A percentile compares a stretch with the other conserved stretches of the same genome.
phyloP scores from a whole-genome alignment of 2,329 filamentous ascomycete species.

The Colletotrichum sp. region DNA sequence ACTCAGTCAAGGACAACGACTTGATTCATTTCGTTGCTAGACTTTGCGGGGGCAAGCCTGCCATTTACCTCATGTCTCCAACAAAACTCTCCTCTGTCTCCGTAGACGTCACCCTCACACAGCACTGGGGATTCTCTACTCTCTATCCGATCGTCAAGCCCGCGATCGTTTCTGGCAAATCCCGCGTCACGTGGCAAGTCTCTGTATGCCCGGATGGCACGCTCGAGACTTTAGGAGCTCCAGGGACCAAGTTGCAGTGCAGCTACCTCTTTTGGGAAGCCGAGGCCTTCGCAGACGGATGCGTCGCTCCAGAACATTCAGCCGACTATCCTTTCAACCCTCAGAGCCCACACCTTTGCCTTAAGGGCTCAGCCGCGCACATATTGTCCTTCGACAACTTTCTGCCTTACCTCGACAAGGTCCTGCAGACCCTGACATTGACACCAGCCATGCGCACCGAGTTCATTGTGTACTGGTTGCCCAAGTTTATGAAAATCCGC shows the following conservation, averaged over 20 bases:
- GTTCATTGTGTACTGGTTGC: slow-evolving; percentile 21
- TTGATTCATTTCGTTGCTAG: neutral
- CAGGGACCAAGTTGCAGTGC: neutral
- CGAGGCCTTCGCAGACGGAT: neutral
- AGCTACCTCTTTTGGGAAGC: slow-evolving; percentile 14
- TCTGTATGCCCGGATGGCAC: neutral
- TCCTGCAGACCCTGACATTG: slow-evolving; percentile 5
- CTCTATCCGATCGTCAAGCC: neutral
- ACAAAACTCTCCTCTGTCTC: neutral
- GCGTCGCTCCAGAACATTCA: neutral
- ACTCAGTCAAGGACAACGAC: neutral
- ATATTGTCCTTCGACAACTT: neutral
- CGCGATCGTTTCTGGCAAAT: neutral
- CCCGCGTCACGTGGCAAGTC: neutral
- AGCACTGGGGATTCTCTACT: neutral
- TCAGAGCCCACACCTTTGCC: neutral
- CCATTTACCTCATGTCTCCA: neutral
- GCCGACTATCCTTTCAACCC: neutral
- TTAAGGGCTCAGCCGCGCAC: neutral
- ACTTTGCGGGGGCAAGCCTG: neutral
- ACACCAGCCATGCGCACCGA: slow-evolving; percentile 18
- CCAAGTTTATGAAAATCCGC: slow-evolving; percentile 3
- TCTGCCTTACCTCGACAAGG: slow-evolving; percentile 5
- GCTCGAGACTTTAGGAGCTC: neutral
- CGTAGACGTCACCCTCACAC: neutral